A percentile compares a stretch with the other conserved stretches of the same genome.
phyloP scores from a whole-genome alignment of 257 asterid genomes.

The Echium plantagineum region DNA sequence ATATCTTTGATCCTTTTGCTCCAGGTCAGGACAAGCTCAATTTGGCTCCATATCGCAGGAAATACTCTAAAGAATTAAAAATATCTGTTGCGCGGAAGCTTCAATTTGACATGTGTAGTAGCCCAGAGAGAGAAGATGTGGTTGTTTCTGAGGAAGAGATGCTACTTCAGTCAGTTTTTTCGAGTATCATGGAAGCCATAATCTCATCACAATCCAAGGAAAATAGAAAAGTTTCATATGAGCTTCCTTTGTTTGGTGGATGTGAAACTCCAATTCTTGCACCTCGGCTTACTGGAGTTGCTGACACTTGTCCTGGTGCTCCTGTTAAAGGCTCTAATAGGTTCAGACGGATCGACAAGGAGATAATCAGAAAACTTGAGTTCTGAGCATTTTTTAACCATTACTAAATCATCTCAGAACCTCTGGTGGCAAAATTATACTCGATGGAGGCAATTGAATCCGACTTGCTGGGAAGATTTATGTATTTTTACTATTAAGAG shows the following conservation, averaged over 20 bases:
- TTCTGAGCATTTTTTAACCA: constrained; percentile 17
- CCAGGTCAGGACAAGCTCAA: constrained; percentile 31
- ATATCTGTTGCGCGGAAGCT: constrained; percentile 29
- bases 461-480: background rate
- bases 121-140: constrained; percentile 1
- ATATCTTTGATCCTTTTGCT: constrained; percentile 43
- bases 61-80: constrained; percentile 18
- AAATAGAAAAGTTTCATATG: constrained; percentile 4
- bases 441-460: background rate
- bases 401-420: background rate
- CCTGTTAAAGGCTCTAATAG: constrained; percentile 30
- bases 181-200: constrained; percentile 30
- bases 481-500: background rate
- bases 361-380: constrained; percentile 47
- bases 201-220: constrained; percentile 23
- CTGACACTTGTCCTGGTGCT: constrained; percentile 48
- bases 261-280: constrained; percentile 32
- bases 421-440: background rate
- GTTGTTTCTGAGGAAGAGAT: constrained; percentile 23
- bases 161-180: constrained; percentile 26
- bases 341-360: constrained; percentile 23
- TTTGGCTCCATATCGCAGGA: constrained; percentile 34
- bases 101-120: constrained; percentile 12
- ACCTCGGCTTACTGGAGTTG: constrained; percentile 25
- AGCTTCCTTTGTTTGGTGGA: constrained; percentile 21